These are phyloP conservation scores for Pugionium dolabratum DNA, from an alignment of 345 rosid species.

Conservation along the genomic window DNA sequence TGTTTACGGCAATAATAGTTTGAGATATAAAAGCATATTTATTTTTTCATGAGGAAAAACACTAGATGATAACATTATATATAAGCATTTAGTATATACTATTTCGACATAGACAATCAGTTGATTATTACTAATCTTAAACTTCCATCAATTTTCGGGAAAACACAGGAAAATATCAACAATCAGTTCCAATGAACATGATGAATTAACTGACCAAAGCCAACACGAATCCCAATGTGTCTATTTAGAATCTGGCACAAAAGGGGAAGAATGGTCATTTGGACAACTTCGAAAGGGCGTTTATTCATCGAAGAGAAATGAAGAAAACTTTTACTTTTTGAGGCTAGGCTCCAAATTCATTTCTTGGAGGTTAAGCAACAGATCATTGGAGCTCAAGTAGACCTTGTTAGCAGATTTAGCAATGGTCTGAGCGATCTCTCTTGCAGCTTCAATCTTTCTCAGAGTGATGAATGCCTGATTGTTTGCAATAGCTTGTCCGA, in stretches of 20 bases:
- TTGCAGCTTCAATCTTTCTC: constrained; percentile 90
- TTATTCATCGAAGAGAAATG: constrained; percentile 2
- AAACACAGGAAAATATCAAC: constrained; percentile 27
- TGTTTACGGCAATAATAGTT: no score
- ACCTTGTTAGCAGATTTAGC: constrained; percentile 72
- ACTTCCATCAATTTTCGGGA: not conserved
- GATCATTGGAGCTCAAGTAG: constrained; percentile 67
- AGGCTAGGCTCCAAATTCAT: constrained; percentile 51
- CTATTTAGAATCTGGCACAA: constrained; percentile 5
- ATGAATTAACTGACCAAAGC: constrained; percentile 17
- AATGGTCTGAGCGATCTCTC: constrained; percentile 88
- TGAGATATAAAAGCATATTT: no score
- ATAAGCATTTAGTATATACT: no score
- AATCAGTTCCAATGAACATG: constrained; percentile 5
- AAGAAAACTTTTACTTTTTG: constrained; percentile 48
- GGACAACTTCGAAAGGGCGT: constrained; percentile 1
- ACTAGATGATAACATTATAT: no score
- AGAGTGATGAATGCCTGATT: constrained; percentile 90
- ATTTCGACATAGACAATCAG: no score
- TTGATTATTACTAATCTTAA: not conserved
- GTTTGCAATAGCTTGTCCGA: constrained; percentile 91
- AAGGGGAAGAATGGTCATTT: constrained; percentile 9
- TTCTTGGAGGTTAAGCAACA: constrained; percentile 78
- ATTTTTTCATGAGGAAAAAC: no score
- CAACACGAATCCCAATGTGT: not conserved